Percentiles rank a stretch among this genome's conserved stretches.
Evolutionary conservation across 305 asterid genomes (phyloP).

Genomic region (Stenogyne calaminthoides): DNA sequence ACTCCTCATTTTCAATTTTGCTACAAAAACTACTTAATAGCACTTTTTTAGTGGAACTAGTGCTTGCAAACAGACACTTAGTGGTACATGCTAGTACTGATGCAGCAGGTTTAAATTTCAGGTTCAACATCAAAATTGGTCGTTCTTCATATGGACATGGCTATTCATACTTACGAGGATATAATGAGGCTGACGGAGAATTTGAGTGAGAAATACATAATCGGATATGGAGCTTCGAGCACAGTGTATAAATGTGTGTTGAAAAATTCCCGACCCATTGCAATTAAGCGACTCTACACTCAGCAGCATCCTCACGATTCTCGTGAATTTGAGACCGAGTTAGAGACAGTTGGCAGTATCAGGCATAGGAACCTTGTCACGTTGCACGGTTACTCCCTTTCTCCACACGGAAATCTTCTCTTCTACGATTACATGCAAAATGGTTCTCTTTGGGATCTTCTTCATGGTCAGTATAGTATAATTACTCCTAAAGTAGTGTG

Average conservation of each 20-base stretch:
- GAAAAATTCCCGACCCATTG: slow-evolving; percentile 90
- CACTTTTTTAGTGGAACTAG: too few species aligned
- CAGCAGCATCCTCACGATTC: slow-evolving; percentile 57
- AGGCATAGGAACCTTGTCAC: slow-evolving; percentile 92
- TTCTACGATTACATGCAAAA: slow-evolving; percentile 96
- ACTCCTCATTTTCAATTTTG: too few species aligned
- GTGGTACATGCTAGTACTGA: neutral
- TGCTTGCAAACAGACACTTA: too few species aligned
- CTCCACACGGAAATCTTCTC: slow-evolving; percentile 89
- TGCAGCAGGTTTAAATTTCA: slow-evolving; percentile 15
- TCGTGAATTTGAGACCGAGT: slow-evolving; percentile 90
- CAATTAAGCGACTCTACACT: slow-evolving; percentile 91
- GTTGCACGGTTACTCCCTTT: slow-evolving; percentile 90
- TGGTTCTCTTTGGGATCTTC: slow-evolving; percentile 99
- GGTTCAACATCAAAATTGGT: slow-evolving; percentile 83
- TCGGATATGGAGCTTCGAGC: slow-evolving; percentile 98
- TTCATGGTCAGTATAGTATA: slow-evolving; percentile 67
- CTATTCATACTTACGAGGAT: slow-evolving; percentile 91
- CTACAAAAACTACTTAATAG: too few species aligned
- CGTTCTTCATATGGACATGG: slow-evolving; percentile 95
- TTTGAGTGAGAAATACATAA: slow-evolving; percentile 80
- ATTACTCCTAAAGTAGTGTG: neutral
- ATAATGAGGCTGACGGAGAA: slow-evolving; percentile 92
- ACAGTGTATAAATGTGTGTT: slow-evolving; percentile 85
- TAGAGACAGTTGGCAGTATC: slow-evolving; percentile 86